Conservation (phyloP, 495 filamentous ascomycete genomes). For the Pyrenula aspistea region DNA sequence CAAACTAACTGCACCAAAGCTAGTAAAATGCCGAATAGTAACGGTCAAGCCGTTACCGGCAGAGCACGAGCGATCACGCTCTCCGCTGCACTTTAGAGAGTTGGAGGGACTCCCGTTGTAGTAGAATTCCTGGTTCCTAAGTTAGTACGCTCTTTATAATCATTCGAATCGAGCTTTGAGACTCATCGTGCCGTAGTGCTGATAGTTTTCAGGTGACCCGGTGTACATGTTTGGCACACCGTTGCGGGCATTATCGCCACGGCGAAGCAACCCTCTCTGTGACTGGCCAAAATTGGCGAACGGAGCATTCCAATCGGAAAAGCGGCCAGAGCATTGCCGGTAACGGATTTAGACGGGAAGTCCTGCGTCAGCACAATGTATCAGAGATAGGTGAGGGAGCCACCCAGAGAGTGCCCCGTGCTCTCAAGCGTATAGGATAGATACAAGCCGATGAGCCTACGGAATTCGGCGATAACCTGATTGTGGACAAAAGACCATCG, state of each 20-base stretch:
- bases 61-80: constrained; percentile 20
- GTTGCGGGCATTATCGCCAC: constrained; percentile 19
- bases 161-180: background rate
- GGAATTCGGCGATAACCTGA: constrained; percentile 18
- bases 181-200: constrained; percentile 22
- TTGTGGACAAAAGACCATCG: constrained; percentile 22
- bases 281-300: constrained; percentile 17
- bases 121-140: constrained; percentile 20
- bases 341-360: constrained; percentile 18
- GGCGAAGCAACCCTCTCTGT: constrained; percentile 16
- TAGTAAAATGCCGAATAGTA: constrained; percentile 18
- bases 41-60: constrained; percentile 20
- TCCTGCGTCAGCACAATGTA: constrained; percentile 21
- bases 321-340: constrained; percentile 21
- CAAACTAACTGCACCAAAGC: constrained; percentile 15
- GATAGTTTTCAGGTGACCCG: constrained; percentile 11
- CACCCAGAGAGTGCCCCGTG: constrained; percentile 22
- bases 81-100: constrained; percentile 12
- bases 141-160: background rate
- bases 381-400: constrained; percentile 21
- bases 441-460: constrained; percentile 13
- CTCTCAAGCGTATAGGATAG: constrained; percentile 20
- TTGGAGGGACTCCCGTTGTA: constrained; percentile 14
- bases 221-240: constrained; percentile 26
- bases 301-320: constrained; percentile 23